phyloP scores from a whole-genome alignment of 2,329 filamentous ascomycete species.

The Sporothrix variecibatus region DNA sequence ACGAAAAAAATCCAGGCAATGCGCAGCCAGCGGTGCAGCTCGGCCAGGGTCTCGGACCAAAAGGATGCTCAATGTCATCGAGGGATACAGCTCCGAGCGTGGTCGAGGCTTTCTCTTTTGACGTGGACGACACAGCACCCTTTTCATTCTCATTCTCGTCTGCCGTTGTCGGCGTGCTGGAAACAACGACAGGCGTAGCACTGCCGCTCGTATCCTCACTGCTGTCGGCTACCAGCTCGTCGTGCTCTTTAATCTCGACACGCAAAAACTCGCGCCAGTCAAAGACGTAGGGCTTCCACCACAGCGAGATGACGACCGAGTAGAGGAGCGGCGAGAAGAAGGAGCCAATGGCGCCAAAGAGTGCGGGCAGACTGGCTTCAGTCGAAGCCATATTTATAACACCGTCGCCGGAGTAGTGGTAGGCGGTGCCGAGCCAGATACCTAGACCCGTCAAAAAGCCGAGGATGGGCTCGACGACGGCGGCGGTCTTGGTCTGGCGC shows the following conservation, averaged over 20 bases:
- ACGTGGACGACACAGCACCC: background rate
- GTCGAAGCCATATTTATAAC: conserved; percentile 41
- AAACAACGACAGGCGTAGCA: conserved; percentile 17
- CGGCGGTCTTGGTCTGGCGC: conserved; percentile 42
- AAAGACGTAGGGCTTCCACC: conserved; percentile 40
- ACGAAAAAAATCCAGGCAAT: conserved; percentile 24
- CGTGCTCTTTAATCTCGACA: conserved; percentile 49
- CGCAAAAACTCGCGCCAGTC: conserved; percentile 46
- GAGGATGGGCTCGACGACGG: conserved; percentile 40
- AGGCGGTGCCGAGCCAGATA: conserved; percentile 43
- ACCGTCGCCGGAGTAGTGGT: conserved; percentile 38
- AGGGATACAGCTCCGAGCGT: too few relatives aligned
- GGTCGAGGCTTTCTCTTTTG: background rate
- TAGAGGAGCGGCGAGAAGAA: conserved; percentile 50
- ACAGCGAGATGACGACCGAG: conserved; percentile 47
- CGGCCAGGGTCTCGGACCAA: conserved; percentile 18
- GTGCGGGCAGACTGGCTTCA: conserved; percentile 43
- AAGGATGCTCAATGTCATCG: conserved; percentile 42
- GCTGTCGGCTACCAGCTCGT: conserved; percentile 30
- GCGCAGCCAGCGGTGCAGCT: conserved; percentile 25
- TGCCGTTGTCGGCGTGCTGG: background rate
- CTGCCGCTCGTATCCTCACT: conserved; percentile 4
- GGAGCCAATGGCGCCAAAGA: conserved; percentile 48
- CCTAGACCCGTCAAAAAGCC: conserved; percentile 39
- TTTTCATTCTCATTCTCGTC: background rate